These are phyloP conservation scores for Rhodamnia rubescens DNA, from an alignment of 345 rosid genomes.

Conservation along the genomic window DNA sequence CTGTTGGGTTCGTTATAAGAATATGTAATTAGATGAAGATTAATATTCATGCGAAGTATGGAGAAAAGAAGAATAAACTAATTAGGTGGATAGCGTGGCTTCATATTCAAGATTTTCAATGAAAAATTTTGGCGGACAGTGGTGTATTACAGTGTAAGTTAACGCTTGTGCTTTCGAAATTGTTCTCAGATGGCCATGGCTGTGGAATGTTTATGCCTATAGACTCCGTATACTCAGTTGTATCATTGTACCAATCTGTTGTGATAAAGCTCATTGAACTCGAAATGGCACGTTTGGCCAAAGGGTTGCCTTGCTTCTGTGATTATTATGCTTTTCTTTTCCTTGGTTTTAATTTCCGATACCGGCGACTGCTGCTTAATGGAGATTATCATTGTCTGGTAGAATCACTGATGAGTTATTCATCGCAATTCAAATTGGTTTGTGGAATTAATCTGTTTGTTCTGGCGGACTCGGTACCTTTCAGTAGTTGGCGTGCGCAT, in stretches of 20 bases:
- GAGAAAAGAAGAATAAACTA: not conserved
- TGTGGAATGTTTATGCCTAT: not conserved
- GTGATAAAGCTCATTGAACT: not conserved
- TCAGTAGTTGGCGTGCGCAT: not conserved
- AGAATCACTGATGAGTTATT: not conserved
- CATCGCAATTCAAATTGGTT: not conserved
- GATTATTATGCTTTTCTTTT: not conserved
- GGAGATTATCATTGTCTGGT: not conserved
- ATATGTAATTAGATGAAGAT: not conserved
- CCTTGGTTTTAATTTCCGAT: not conserved
- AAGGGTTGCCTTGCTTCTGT: not conserved
- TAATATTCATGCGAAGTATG: not conserved
- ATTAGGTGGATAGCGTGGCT: not conserved
- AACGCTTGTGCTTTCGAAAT: not conserved
- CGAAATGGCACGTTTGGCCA: not conserved
- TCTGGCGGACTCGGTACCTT: not conserved
- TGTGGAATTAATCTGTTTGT: not conserved
- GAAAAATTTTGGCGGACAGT: not conserved
- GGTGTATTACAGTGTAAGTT: not conserved
- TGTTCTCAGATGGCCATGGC: not conserved
- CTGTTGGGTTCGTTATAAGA: not conserved
- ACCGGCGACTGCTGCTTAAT: not conserved
- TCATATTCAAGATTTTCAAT: not conserved
- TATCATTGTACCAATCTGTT: not conserved
- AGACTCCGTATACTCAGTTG: not conserved